Evolutionary conservation across 2,329 filamentous ascomycete genomes (phyloP).

Genomic region (Fusarium sp.): DNA sequence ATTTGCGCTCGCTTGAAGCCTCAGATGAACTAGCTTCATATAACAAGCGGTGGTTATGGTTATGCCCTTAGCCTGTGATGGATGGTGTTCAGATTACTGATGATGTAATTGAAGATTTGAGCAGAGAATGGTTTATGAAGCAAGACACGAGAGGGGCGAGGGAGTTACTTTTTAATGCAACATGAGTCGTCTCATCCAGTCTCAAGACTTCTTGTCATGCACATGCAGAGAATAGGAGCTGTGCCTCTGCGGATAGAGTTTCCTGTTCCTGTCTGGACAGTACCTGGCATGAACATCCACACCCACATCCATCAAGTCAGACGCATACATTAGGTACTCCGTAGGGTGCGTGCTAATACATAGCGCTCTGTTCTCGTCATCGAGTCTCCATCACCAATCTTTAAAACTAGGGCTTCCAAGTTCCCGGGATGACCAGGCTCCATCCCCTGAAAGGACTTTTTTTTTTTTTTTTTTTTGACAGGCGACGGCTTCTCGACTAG

Average conservation of each 20-base stretch:
- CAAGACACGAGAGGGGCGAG: constrained; percentile 14
- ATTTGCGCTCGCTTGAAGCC: constrained; percentile 42
- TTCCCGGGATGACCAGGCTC: constrained; percentile 14
- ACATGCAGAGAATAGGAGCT: constrained; percentile 33
- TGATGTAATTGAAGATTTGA: constrained; percentile 8
- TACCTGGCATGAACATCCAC: constrained; percentile 15
- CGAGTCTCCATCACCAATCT: constrained; percentile 41
- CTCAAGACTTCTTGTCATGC: constrained; percentile 22
- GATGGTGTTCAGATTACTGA: constrained; percentile 1
- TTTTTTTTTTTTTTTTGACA: constrained; percentile 34
- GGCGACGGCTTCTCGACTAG: constrained; percentile 40
- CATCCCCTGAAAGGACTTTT: constrained; percentile 21
- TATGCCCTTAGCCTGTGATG: constrained; percentile 8
- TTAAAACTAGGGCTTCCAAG: constrained; percentile 37
- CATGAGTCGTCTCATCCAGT: constrained; percentile 37
- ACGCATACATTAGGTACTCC: too few relatives aligned
- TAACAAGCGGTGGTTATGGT: constrained; percentile 24
- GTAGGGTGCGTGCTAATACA: constrained; percentile 6
- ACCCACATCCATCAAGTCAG: not conserved
- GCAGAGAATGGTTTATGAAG: not conserved
- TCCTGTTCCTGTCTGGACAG: constrained; percentile 10
- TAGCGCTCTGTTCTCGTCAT: constrained; percentile 29
- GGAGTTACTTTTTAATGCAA: constrained; percentile 36
- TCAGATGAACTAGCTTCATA: constrained; percentile 39
- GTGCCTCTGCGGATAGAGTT: constrained; percentile 6